Evolutionary conservation across 2,329 filamentous ascomycete species (phyloP).

Genomic region (Fusarium euwallaceae): DNA sequence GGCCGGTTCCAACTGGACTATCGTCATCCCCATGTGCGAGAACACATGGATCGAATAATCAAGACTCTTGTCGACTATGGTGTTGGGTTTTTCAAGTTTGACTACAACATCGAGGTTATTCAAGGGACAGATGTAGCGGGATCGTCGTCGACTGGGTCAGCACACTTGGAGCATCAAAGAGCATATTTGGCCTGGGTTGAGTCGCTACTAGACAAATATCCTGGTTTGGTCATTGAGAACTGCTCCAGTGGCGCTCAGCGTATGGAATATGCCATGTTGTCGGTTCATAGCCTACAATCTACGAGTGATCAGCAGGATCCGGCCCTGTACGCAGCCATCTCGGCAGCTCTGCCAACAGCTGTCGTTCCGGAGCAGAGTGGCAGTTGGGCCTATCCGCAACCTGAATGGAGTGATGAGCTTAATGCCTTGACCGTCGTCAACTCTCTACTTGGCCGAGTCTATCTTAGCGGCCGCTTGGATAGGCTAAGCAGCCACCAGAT

Average conservation of each 20-base stretch:
- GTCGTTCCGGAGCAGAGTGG: background rate
- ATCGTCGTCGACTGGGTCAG: background rate
- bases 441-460: background rate
- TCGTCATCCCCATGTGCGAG: background rate
- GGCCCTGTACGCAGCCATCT: background rate
- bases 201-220: background rate
- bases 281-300: background rate
- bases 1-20: background rate
- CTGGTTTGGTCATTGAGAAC: background rate
- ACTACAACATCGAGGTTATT: background rate
- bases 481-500: background rate
- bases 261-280: background rate
- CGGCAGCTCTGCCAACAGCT: background rate
- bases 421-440: background rate
- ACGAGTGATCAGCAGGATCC: background rate
- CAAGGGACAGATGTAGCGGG: background rate
- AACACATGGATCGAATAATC: background rate
- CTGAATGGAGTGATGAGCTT: background rate
- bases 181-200: background rate
- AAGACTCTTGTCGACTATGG: background rate
- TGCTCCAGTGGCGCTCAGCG: background rate
- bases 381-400: background rate
- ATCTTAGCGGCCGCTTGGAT: background rate
- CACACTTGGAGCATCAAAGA: background rate
- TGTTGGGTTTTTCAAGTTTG: background rate